Conservation (phyloP, 805 yeast species). For the Candida incommunis region DNA sequence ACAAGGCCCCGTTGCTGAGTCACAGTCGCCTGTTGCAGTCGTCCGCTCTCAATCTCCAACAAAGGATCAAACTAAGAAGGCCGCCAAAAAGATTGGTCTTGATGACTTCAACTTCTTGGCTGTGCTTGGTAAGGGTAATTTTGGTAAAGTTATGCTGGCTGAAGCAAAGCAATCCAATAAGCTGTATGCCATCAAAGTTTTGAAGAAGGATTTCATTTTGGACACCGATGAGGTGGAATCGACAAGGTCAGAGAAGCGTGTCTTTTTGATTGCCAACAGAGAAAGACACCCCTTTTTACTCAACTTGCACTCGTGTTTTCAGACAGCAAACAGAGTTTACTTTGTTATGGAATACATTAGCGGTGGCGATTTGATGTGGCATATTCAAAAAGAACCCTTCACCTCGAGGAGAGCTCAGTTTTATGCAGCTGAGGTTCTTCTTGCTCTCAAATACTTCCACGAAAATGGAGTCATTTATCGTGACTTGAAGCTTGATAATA, state of each 20-base stretch:
- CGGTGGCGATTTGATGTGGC: slow-evolving; percentile 99
- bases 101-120: slow-evolving; percentile 92
- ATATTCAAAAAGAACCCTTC: slow-evolving; percentile 83
- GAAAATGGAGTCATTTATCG: slow-evolving; percentile 93
- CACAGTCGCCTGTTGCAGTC: slow-evolving; percentile 2
- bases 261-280: slow-evolving; percentile 67
- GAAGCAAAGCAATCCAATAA: slow-evolving; percentile 73
- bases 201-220: slow-evolving; percentile 89
- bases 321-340: slow-evolving; percentile 91
- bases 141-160: slow-evolving; percentile 96
- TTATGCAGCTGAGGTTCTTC: slow-evolving; percentile 89
- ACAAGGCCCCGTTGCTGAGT: slow-evolving; percentile 2
- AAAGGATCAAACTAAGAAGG: slow-evolving; percentile 37
- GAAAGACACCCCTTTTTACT: slow-evolving; percentile 88
- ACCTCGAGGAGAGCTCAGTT: slow-evolving; percentile 88
- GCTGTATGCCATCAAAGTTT: slow-evolving; percentile 89
- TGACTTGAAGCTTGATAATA: slow-evolving; percentile 91
- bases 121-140: slow-evolving; percentile 95
- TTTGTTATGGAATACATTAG: slow-evolving; percentile 97
- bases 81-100: slow-evolving; percentile 43
- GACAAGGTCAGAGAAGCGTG: slow-evolving; percentile 87
- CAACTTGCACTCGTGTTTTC: slow-evolving; percentile 88
- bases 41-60: not conserved
- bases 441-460: slow-evolving; percentile 86
- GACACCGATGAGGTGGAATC: slow-evolving; percentile 95